Base-by-base conservation (phyloP, 345 rosid species). In the Eucalyptus globulus region DNA sequence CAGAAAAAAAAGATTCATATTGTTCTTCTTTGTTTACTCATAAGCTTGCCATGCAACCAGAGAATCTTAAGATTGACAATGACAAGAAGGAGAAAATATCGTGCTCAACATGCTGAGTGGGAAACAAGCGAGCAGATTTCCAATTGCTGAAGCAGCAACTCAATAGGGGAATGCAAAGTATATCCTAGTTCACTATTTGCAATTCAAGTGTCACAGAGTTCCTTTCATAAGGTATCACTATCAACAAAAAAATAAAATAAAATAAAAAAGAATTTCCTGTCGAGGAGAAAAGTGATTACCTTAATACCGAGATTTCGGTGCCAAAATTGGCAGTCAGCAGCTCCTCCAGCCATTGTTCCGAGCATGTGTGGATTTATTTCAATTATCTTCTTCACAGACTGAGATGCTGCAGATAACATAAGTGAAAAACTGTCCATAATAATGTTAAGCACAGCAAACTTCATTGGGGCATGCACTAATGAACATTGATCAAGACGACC, bases 261-360 rank as follows among this genome's bases (percentile, higher is more conserved):
- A 54, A 22, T 21, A 6, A 2, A 40, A 14, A 31, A 34, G 6
- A 69, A 69, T 34, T 34, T 69, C 15, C 47, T 80, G 51, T 19
- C 21, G 3, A 72, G 45, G 26, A 80, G 80, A 26, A 50, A 56
- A 51, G 9, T 43, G 34, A 88, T 86, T 93, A 96, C 99, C 98
- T 96, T 97, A 89, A 95, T 97, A 58, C 98, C 99, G 11, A 97
- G 93, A 93, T 97, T 97, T 88, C 98, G 95, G 92, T 97, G 99
- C 99, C 99, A 97, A 91, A 97, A 96, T 91, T 96, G 98, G 91
- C 99, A 97, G 87, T 97, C 98, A 89, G 99, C 99, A 93, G 98
- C 99, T 88, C 99, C 99, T 90, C 99, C 99, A 91, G 98, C 99
- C 98, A 97, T 97, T 37, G 98, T 97, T 34, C 99, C 99, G 80